Conservation (phyloP, 306 rosid species). For the Prosopis cineraria region DNA sequence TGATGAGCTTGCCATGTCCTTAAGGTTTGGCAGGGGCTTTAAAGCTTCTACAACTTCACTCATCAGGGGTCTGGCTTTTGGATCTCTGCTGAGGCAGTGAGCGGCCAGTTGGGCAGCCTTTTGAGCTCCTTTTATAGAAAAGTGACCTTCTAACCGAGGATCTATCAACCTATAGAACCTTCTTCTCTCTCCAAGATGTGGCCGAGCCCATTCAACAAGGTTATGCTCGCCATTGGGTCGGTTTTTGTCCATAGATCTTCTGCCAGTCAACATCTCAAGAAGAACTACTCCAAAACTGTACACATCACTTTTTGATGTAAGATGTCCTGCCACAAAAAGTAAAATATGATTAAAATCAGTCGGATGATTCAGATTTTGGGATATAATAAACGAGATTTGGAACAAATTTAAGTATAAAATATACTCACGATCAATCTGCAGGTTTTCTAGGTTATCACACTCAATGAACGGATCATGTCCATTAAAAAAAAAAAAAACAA, state of each 20-base stretch:
- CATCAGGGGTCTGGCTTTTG: conserved; percentile 79
- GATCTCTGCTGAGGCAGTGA: conserved; percentile 83
- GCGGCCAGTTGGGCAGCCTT: conserved; percentile 77
- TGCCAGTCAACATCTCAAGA: conserved; percentile 91
- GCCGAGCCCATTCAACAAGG: conserved; percentile 98
- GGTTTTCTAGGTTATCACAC: neutral
- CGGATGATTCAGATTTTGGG: neutral
- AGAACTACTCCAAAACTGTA: conserved; percentile 96
- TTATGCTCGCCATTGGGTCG: conserved; percentile 93
- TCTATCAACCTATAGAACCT: conserved; percentile 81
- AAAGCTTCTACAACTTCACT: conserved; percentile 84
- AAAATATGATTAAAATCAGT: conserved; percentile 17
- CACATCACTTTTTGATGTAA: conserved; percentile 91
- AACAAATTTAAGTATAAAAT: neutral
- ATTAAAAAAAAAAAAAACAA: too few species aligned
- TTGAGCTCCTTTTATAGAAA: conserved; percentile 84
- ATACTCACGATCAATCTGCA: neutral
- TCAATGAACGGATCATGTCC: neutral
- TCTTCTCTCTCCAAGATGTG: conserved; percentile 84
- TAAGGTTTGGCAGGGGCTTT: conserved; percentile 84
- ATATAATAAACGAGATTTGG: neutral
- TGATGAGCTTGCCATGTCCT: conserved; percentile 98
- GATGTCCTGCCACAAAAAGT: conserved; percentile 64
- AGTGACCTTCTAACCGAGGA: conserved; percentile 91
- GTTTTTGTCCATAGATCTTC: conserved; percentile 98